phyloP scores from a whole-genome alignment of 495 filamentous ascomycete species.

The Clohesyomyces aquaticus region DNA sequence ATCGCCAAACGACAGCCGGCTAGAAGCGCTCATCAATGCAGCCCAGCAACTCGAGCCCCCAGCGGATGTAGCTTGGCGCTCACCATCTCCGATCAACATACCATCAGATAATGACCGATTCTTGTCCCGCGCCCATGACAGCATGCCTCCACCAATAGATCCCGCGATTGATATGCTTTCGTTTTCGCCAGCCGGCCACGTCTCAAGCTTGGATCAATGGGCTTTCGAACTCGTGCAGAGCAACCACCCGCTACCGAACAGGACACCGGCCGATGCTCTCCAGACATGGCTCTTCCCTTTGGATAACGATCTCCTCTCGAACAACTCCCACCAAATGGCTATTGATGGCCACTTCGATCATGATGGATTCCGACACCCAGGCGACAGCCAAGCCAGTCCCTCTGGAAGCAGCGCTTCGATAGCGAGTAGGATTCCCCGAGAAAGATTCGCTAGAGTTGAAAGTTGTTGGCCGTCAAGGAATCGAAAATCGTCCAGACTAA shows the following conservation, averaged over 20 bases:
- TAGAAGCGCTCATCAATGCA: constrained; percentile 37
- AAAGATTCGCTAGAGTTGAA: constrained; percentile 56
- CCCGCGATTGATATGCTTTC: constrained; percentile 39
- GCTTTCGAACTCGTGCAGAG: constrained; percentile 39
- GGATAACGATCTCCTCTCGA: constrained; percentile 27
- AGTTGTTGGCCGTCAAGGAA: constrained; percentile 55
- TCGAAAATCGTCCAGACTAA: constrained; percentile 52
- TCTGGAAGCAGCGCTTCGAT: constrained; percentile 42
- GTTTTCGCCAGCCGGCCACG: constrained; percentile 34
- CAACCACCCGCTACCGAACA: constrained; percentile 34
- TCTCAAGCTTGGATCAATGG: constrained; percentile 38
- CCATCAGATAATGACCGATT: constrained; percentile 31
- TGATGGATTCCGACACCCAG: constrained; percentile 41
- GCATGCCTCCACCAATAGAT: constrained; percentile 38
- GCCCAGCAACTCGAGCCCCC: constrained; percentile 30
- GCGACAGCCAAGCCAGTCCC: constrained; percentile 40
- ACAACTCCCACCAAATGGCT: constrained; percentile 31
- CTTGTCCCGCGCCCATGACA: constrained; percentile 24
- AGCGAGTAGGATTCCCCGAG: constrained; percentile 51
- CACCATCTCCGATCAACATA: constrained; percentile 37
- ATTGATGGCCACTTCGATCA: constrained; percentile 33
- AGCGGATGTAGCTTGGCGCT: constrained; percentile 30
- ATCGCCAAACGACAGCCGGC: constrained; percentile 33
- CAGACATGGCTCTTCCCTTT: constrained; percentile 38
- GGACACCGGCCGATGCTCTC: constrained; percentile 35